Evolutionary conservation across 305 asterid genomes (phyloP).

Genomic region (Fraxinus dipetala): DNA sequence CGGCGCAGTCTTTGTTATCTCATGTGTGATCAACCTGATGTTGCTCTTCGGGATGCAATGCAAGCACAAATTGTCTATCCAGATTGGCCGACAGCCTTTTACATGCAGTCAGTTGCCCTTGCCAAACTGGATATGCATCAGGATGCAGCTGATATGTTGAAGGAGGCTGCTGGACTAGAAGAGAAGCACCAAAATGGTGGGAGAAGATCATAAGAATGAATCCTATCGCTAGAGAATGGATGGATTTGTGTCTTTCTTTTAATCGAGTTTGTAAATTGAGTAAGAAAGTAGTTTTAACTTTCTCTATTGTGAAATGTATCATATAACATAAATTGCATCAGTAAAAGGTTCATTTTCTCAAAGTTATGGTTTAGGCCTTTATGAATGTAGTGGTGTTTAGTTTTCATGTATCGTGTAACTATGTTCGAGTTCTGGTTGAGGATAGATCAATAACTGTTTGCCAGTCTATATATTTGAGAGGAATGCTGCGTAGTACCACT

Average conservation of each 20-base stretch:
- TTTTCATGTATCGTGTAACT: neutral
- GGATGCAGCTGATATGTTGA: slow-evolving; percentile 59
- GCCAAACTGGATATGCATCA: slow-evolving; percentile 58
- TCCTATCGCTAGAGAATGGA: neutral
- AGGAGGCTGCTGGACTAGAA: slow-evolving; percentile 52
- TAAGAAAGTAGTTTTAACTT: slow-evolving; percentile 22
- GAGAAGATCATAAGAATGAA: slow-evolving; percentile 20
- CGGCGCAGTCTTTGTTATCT: slow-evolving; percentile 52
- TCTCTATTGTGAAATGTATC: slow-evolving; percentile 25
- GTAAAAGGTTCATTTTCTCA: neutral
- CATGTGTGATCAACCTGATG: slow-evolving; percentile 49
- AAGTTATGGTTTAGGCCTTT: neutral
- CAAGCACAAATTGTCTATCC: slow-evolving; percentile 51
- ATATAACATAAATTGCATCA: slow-evolving; percentile 23
- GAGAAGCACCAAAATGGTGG: slow-evolving; percentile 49
- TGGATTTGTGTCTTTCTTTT: neutral
- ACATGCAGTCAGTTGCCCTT: slow-evolving; percentile 56
- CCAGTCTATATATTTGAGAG: neutral
- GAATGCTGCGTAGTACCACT: neutral
- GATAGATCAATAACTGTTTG: neutral
- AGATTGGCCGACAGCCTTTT: slow-evolving; percentile 60
- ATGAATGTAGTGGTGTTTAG: neutral
- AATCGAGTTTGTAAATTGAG: slow-evolving; percentile 17
- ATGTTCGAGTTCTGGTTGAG: neutral
- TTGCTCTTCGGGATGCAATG: slow-evolving; percentile 59